Evolutionary conservation across 192 early-diverging fungal species (phyloP), one percentile per base, ranked within the genome.

Genomic region (Umbelopsis sp.): DNA sequence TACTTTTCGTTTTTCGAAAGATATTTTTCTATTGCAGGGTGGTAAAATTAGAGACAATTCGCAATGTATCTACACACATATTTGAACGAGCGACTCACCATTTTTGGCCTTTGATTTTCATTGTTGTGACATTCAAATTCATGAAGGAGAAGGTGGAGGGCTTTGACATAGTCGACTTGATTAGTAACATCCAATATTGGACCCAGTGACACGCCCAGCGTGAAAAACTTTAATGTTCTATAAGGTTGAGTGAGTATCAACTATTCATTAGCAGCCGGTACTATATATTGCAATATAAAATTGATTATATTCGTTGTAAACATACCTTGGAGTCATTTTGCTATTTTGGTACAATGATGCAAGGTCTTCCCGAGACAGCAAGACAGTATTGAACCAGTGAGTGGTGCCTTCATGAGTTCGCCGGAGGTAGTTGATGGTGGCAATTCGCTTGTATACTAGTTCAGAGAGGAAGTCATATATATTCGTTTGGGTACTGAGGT

Each of bases 181-280:
- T 85, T 89, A 2, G 81, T 84, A 59, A 89, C 88, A 41, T 88
- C 88, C 29, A 91, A 74, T 67, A 91, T 86, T 4, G 85, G 84
- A 20, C 87, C 89, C 26, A 91, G 75, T 38, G 88, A 89, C 12
- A 83, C 71, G n/a, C 89, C 89, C 14, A 91, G 82, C 66, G 84
- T 86, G 77, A 88, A 89, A 76, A 88, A 91, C 26, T 85, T 80
- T 21, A 80, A 82, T 38, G 89, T 85, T 47, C 82, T 84, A 38
- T n/a, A 34, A 0, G 25, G 22, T 2, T 34, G 17, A 17, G 32
- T 34, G 14, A 26, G 52, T 22, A 44, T 68, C 44, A 29, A 70
- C 21, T 31, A 49, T 14, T 16, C 16, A 71, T 32, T 38, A 24
- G 51, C 21, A 26, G 0, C 26, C 26, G 52, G 25, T 22, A 26